Evolutionary conservation across 1,284 basidiomycete genomes (phyloP), one percentile per base, ranked within the genome.

Genomic region (Sanghuangporus weigelae): DNA sequence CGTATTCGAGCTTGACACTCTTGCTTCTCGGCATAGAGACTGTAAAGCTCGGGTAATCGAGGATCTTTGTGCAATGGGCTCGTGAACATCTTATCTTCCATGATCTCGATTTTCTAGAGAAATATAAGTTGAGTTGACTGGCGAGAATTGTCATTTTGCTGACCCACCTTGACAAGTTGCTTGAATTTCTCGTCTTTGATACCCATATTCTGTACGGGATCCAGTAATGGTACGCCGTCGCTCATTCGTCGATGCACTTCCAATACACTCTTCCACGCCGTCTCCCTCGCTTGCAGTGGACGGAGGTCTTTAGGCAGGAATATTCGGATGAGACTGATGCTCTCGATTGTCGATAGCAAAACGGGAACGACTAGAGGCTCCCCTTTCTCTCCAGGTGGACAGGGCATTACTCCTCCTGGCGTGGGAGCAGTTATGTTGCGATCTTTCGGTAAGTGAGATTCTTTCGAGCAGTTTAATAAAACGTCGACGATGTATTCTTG

Each of bases 181-280:
- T 87, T 86, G 78, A 99, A 99, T 67, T 90, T 92, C 46, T 94
- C 92, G 71, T 99, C 97, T 67, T 91, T 92, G 73, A 99, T 98
- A 35, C 90, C 90, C 95, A 99, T 96, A 74, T 98, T 95, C 70
- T 93, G 84, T 60, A 98, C 81, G 0, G 97, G 97, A 73, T 99
- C 97, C 7, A 99, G 81, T 6, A 96, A 77, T 0, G 92, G 81
- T 54, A 98, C 86, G 1, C 94, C 95, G 56, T 93, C 84, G 0
- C 94, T 92, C 78, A 96, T 96, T 48, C 96, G 84, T 65, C 90
- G 83, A 66, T 95, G 87, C 16, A 98, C 93, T 75, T 99, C 96
- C 56, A 87, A 74, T 16, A 99, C 85, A 66, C 92, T 92, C 79
- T 95, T 95, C 86, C 92, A 96, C 1, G 87, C 84, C 6, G 90